Percentiles rank a stretch among this genome's conserved stretches.
phyloP scores from a whole-genome alignment of 2,329 filamentous ascomycete genomes.

The Coniochaeta sp. region DNA sequence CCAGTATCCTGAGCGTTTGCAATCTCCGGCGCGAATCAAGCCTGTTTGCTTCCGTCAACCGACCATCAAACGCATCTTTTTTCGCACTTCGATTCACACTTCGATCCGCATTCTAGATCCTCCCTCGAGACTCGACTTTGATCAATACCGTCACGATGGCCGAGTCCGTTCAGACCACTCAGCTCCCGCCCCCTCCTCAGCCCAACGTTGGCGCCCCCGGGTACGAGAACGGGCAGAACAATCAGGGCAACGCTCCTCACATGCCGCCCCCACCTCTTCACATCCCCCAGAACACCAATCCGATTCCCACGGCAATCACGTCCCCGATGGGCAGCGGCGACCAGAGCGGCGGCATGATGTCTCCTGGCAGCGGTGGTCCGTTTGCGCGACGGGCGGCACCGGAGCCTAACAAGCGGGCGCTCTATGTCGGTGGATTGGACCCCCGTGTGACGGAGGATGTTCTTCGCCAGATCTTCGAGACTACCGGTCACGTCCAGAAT shows the following conservation, averaged over 20 bases:
- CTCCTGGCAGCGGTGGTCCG: constrained; percentile 73
- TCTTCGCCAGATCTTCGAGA: constrained; percentile 96
- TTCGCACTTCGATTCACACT: neutral
- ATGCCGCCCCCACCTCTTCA: constrained; percentile 89
- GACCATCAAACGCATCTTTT: neutral
- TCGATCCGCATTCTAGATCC: neutral
- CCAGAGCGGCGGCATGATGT: constrained; percentile 63
- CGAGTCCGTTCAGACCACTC: neutral
- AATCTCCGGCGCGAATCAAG: neutral
- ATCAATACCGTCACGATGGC: neutral
- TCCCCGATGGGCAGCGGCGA: constrained; percentile 68
- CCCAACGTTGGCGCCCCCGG: constrained; percentile 64
- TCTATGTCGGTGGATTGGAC: constrained; percentile 94
- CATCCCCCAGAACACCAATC: constrained; percentile 94
- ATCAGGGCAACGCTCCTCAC: constrained; percentile 62
- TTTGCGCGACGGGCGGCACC: constrained; percentile 86
- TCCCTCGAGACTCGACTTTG: neutral
- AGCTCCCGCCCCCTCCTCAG: constrained; percentile 63
- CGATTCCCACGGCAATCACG: constrained; percentile 86
- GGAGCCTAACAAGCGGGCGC: constrained; percentile 95
- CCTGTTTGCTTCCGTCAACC: neutral
- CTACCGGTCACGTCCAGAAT: constrained; percentile 49
- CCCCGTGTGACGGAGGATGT: constrained; percentile 95
- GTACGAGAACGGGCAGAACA: constrained; percentile 69
- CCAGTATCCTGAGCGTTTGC: neutral